Base-by-base conservation (phyloP, 805 yeast genomes). In the Yamadazyma kitorensis region DNA sequence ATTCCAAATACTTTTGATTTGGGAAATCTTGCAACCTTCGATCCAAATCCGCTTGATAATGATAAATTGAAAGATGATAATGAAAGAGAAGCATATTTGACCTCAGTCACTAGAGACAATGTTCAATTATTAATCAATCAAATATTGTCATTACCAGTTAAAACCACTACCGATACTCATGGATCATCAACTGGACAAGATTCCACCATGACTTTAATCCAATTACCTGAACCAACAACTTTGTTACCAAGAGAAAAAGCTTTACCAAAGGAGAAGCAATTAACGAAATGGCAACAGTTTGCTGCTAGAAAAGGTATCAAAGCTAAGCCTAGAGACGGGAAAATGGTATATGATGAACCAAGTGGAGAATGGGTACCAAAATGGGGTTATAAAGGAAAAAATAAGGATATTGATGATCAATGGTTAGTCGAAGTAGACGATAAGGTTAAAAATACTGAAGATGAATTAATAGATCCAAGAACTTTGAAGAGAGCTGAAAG, bases 361-460 rank as follows among this genome's bases (percentile, higher is more conserved):
- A 65, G 76, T 19, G 89, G 91, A 33, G 89, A 88, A 63, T 93
- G 98, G 98, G 96, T 83, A 41, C 91, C 95, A 51, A 91, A 88
- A 63, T 93, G 98, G 98, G 99, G 99, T 41, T 91, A 83, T 69
- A 82, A 84, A 46, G 98, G 98, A 54, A 78, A 79, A 63, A 93
- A 93, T 64, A 91, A 93, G 66, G 77, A 79, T 36, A 54, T 80
- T 48, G 98, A 91, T 52, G 66, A 74, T 52, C 97, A 93, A 62
- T 93, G 98, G 98, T 72, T 87, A 54, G 97, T 91, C 38, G 99
- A 93, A 64, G 85, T 91, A 41, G 86, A 86, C 40, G 94, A 85
- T 34, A 74, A 80, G 48, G 80, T 72, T 18, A 72, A 75, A 53
- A 59, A 60, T 35, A 63, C 70, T 20, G 55, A 54, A 12, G 58